Base-by-base conservation (phyloP, 2,329 filamentous ascomycete genomes). In the Aspergillus viridinutans region DNA sequence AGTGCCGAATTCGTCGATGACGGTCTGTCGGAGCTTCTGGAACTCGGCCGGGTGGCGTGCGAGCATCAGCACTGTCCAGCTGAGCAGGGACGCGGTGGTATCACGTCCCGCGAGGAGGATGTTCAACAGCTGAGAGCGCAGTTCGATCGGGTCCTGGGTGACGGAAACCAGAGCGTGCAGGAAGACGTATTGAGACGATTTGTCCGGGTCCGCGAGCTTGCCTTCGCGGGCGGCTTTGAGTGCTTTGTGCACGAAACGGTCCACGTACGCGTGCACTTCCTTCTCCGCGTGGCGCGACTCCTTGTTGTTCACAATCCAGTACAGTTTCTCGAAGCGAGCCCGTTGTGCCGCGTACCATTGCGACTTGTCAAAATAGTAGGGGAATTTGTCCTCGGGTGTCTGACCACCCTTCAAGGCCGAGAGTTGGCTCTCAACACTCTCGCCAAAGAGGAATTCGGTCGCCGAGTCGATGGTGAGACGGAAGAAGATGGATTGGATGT, bases 391-490 rank as follows among this genome's bases (percentile, higher is more conserved):
- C 84, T 82, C 55, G 81, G 79, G 2, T 83, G 83, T 52, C n/a
- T 57, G 49, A 0, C 84, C 83, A 29, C 68, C 68, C 29, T 76
- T 64, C 3, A 74, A 53, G 1, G 70, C 71, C 35, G 67, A 68
- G 12, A 72, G 55, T 52, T 77, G 74, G 63, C 82, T 85, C 49
- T 83, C 84, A 21, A 92, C 87, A 60, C 89, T 89, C 59, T 86
- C 80, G 3, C 92, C 92, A 2, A 96, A 83, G 28, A 97, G 77
- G 70, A 96, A 96, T 65, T 95, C 89, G 0, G 92, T 96, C 1
- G 90, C 86, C 7, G 90, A 87, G 73, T 96, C 92, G 28, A 97
- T 81, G 0, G 91, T 92, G 68, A 87, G 88, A n/a, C 90, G 82
- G 78, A 91, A 95, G 75, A 96, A 88, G 54, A 96, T 78, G 59